phyloP scores from a whole-genome alignment of 441 rosid species.

The Jatropha multifida region DNA sequence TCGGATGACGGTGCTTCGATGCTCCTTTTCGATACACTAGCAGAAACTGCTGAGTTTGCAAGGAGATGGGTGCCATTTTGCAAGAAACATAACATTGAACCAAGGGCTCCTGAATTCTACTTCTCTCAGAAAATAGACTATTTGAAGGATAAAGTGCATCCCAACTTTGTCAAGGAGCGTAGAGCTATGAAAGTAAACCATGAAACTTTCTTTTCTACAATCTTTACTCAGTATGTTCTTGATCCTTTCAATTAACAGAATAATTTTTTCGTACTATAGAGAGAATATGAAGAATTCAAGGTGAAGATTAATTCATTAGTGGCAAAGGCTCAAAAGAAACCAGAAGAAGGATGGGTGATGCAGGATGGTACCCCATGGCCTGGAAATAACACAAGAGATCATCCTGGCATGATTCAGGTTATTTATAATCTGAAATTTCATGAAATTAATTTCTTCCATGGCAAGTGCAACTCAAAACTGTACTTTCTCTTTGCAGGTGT shows the following conservation, averaged over 20 bases:
- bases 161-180: slow-evolving; percentile 90
- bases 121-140: slow-evolving; percentile 86
- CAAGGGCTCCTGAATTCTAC: slow-evolving; percentile 90
- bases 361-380: slow-evolving; percentile 99
- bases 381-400: slow-evolving; percentile 90
- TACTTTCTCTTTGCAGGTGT: slow-evolving; percentile 45
- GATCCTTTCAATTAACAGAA: not conserved
- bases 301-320: slow-evolving; percentile 83
- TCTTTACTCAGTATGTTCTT: not conserved
- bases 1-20: slow-evolving; percentile 96
- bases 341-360: slow-evolving; percentile 99
- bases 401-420: slow-evolving; percentile 98
- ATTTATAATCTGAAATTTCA: not conserved
- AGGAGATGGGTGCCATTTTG: slow-evolving; percentile 93
- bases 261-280: slow-evolving; percentile 36
- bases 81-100: slow-evolving; percentile 75
- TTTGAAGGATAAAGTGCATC: slow-evolving; percentile 84
- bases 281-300: slow-evolving; percentile 94
- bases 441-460: not conserved
- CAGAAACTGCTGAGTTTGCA: slow-evolving; percentile 88
- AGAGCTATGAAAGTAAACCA: slow-evolving; percentile 87
- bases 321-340: slow-evolving; percentile 83
- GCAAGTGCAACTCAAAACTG: slow-evolving; percentile 9
- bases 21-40: slow-evolving; percentile 78
- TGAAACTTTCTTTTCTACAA: no score